These are phyloP conservation scores for Aquanectria penicillioides DNA, from an alignment of 2,329 filamentous ascomycete genomes.

Conservation along the genomic window DNA sequence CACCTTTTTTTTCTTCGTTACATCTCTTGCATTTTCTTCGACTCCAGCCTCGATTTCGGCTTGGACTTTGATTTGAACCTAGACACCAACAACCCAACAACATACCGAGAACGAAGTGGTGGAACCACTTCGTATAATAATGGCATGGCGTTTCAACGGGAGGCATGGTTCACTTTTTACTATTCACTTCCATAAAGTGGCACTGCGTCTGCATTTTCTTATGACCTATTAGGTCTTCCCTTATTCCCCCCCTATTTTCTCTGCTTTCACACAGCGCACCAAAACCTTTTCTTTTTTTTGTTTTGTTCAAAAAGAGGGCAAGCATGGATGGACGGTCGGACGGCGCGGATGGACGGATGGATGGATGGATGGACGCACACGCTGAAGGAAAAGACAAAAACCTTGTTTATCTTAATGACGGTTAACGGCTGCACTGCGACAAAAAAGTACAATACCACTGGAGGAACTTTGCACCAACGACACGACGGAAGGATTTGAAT, in stretches of 20 bases:
- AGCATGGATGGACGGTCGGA: constrained; percentile 31
- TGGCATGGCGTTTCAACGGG: constrained; percentile 41
- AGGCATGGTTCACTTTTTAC: constrained; percentile 36
- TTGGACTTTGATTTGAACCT: too few species aligned
- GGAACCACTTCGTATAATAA: constrained; percentile 35
- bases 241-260: constrained; percentile 23
- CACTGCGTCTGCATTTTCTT: constrained; percentile 36
- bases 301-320: constrained; percentile 27
- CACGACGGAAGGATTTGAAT: constrained; percentile 14
- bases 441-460: constrained; percentile 35
- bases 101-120: constrained; percentile 18
- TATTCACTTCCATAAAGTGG: constrained; percentile 36
- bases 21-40: neutral
- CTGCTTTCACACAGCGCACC: constrained; percentile 5
- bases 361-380: constrained; percentile 34
- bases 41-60: too few species aligned
- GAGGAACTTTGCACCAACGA: constrained; percentile 15
- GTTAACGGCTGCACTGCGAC: constrained; percentile 44
- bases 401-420: constrained; percentile 42
- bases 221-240: constrained; percentile 6
- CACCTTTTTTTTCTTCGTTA: constrained; percentile 6
- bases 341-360: constrained; percentile 34
- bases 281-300: constrained; percentile 19
- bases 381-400: constrained; percentile 32
- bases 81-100: constrained; percentile 24